Conservation (phyloP, 192 early-diverging fungal genomes). For the Coemansia sp. region DNA sequence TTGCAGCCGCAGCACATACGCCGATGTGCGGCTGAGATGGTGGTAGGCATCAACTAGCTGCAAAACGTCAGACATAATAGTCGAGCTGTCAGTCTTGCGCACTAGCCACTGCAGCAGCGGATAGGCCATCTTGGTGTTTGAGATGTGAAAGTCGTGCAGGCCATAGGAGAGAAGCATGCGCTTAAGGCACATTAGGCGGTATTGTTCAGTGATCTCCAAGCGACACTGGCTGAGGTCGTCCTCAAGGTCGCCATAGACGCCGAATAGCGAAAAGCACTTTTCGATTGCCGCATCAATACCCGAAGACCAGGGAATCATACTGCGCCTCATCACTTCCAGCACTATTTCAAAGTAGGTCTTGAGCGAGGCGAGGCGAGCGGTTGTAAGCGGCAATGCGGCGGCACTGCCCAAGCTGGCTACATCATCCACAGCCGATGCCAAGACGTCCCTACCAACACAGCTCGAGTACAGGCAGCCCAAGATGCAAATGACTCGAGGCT, state of each 20-base stretch:
- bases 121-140: conserved; percentile 59
- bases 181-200: conserved; percentile 66
- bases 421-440: not conserved
- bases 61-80: conserved; percentile 63
- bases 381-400: conserved; percentile 19
- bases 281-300: conserved; percentile 55
- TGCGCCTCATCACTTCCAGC: conserved; percentile 67
- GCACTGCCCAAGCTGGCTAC: not conserved
- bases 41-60: conserved; percentile 66
- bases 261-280: conserved; percentile 10
- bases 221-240: conserved; percentile 23
- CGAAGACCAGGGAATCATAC: conserved; percentile 66
- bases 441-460: conserved; percentile 7
- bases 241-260: conserved; percentile 15
- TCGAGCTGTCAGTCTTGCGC: conserved; percentile 41
- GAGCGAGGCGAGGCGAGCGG: conserved; percentile 16
- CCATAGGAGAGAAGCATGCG: conserved; percentile 65
- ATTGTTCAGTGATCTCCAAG: conserved; percentile 61
- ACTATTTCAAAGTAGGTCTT: conserved; percentile 41
- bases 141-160: conserved; percentile 61
- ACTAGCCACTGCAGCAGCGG: conserved; percentile 61
- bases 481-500: conserved; percentile 62
- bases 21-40: conserved; percentile 57
- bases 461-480: conserved; percentile 45
- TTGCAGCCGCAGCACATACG: conserved; percentile 60